These are phyloP conservation scores for Epichloe sibirici DNA, from an alignment of 2,329 filamentous ascomycete species.

Conservation along the genomic window DNA sequence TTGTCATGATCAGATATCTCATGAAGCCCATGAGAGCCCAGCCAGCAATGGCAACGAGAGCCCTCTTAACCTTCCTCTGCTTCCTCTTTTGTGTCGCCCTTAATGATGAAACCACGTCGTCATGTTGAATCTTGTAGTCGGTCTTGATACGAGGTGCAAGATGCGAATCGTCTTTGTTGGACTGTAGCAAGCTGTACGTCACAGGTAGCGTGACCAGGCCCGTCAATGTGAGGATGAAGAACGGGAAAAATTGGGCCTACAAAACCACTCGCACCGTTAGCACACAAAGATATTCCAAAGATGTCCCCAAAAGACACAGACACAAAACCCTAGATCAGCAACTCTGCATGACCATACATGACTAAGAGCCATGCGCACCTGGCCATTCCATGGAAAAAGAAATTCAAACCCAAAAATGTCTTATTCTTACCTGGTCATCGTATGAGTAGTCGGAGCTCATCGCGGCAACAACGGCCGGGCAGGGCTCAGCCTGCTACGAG, in stretches of 20 bases:
- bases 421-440: constrained; percentile 63
- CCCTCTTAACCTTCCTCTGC: constrained; percentile 78
- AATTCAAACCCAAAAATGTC: background rate
- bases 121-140: constrained; percentile 70
- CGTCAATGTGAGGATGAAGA: constrained; percentile 89
- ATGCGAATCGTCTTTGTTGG: constrained; percentile 63
- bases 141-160: constrained; percentile 74
- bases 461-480: constrained; percentile 27
- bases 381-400: background rate
- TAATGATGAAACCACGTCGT: constrained; percentile 69
- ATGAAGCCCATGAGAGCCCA: constrained; percentile 82
- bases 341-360: background rate
- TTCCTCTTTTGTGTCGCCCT: constrained; percentile 80
- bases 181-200: constrained; percentile 76
- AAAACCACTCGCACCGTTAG: constrained; percentile 1
- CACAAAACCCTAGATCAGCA: background rate
- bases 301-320: background rate
- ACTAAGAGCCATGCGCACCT: background rate
- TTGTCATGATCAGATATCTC: constrained; percentile 79
- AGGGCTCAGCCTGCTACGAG: constrained; percentile 23
- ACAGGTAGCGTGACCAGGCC: constrained; percentile 80
- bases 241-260: constrained; percentile 94
- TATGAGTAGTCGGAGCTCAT: constrained; percentile 97
- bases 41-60: constrained; percentile 60
- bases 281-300: background rate